phyloP scores from a whole-genome alignment of 108 stramenopile species.

The Nannochloropsis granulata region DNA sequence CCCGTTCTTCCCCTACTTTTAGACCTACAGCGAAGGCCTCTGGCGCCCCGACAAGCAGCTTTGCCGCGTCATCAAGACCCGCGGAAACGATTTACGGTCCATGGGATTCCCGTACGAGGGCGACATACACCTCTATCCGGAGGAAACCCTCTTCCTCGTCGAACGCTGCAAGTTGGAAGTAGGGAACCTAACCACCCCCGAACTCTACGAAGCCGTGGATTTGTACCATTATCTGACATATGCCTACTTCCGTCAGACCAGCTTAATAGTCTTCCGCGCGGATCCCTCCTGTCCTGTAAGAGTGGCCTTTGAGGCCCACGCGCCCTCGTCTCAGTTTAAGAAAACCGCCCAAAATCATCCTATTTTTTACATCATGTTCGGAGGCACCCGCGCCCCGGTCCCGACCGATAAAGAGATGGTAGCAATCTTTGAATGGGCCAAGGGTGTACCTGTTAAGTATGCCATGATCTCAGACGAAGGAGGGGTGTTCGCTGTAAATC shows the following conservation, averaged over 20 bases:
- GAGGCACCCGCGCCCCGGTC: background rate
- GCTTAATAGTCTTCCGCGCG: background rate
- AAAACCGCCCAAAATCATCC: background rate
- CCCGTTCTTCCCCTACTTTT: background rate
- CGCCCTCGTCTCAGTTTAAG: background rate
- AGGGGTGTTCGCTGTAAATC: background rate
- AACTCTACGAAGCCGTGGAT: background rate
- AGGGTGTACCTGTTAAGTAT: background rate
- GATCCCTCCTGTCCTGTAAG: background rate
- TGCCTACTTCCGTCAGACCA: background rate
- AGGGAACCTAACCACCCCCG: background rate
- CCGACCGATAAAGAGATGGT: background rate
- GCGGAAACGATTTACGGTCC: background rate
- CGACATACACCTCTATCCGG: background rate
- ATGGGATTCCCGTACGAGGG: background rate
- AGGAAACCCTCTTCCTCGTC: background rate
- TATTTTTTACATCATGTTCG: background rate
- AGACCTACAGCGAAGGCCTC: background rate
- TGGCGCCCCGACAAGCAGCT: background rate
- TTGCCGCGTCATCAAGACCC: background rate
- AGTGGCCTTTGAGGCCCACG: background rate
- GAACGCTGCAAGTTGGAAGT: background rate
- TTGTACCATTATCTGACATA: background rate
- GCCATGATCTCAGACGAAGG: background rate
- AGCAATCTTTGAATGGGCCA: background rate